These are phyloP conservation scores for Cylindrodendrum hubeiense DNA, from an alignment of 2,329 filamentous ascomycete species.

Conservation along the genomic window DNA sequence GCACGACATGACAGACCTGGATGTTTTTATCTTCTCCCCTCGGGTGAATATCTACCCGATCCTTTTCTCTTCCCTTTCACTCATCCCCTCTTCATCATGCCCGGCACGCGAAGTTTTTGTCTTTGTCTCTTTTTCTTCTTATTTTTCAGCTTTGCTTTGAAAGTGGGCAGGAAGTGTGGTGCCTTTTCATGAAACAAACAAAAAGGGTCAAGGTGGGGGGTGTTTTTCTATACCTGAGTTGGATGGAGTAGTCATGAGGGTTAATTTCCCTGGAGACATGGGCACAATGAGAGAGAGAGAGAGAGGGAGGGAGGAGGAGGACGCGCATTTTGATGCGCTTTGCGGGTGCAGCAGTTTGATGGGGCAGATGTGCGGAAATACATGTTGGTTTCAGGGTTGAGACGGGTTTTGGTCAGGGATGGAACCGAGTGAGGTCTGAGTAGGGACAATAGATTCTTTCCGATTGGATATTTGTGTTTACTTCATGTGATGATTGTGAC, in stretches of 20 bases:
- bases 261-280: slow-evolving; percentile 29
- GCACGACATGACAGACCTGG: slow-evolving; percentile 40
- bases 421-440: slow-evolving; percentile 31
- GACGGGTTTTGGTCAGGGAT: slow-evolving; percentile 40
- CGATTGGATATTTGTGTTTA: slow-evolving; percentile 38
- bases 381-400: slow-evolving; percentile 42
- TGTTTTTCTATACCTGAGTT: slow-evolving; percentile 47
- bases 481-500: neutral
- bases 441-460: slow-evolving; percentile 46
- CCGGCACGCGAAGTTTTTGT: slow-evolving; percentile 22
- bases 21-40: slow-evolving; percentile 29
- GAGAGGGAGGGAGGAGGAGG: slow-evolving; percentile 9
- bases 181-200: slow-evolving; percentile 35
- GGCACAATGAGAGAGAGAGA: slow-evolving; percentile 19
- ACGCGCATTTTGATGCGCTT: slow-evolving; percentile 10
- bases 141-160: slow-evolving; percentile 27
- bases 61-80: slow-evolving; percentile 25
- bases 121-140: slow-evolving; percentile 29
- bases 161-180: slow-evolving; percentile 28
- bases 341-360: slow-evolving; percentile 34
- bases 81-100: slow-evolving; percentile 20
- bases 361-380: slow-evolving; percentile 41
- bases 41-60: slow-evolving; percentile 1
- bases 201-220: slow-evolving; percentile 29
- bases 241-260: slow-evolving; percentile 42